Evolutionary conservation across 345 rosid species (phyloP), one percentile per base, ranked within the genome.

Genomic region (Bruguiera sexangula): DNA sequence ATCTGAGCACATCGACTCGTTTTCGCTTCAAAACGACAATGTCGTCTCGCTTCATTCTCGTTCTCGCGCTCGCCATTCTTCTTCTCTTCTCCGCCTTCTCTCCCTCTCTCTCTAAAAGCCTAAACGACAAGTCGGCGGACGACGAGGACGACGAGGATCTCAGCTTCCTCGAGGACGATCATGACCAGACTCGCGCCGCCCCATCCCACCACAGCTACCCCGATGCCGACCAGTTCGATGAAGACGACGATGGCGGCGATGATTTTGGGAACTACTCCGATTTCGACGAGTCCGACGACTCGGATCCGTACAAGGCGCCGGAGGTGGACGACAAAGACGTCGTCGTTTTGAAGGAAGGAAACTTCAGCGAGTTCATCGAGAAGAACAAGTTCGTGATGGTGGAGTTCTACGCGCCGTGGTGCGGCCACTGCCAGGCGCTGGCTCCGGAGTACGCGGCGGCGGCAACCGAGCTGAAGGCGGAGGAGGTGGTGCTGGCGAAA

Each of bases 391-490:
- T 80, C 76, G 99, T 92, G 22, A 81, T 96, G 98, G 96, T 96
- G 21, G 98, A 96, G 70, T 96, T 96, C 80, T 96, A 96, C 80
- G 98, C 99, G 11, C 96, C 99, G 6, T 96, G 99, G 99, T 96
- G 99, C 60, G 99, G 99, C 3, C 97, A 95, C 66, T 95, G 99
- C 72, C 96, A 95, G 78, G 78, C 96, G 39, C 80, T 95, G 63
- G 98, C 99, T 72, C 99, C 99, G 16, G 99, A 96, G 72, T 96
- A 92, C 20, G 97, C 98, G 8, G 97, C 99, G 24, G 98, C 98
- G 0, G 99, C 98, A n/a, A 87, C 99, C 32, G 97, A 86, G 75
- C 79, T 96, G 26, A 96, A 90, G 57, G 75, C 51, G 6, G 85
- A 82, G 62, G 89, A 79, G 27, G 97, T 92, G 58, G 85, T 71